Evolutionary conservation across 768 basidiomycete genomes (phyloP), one percentile per base, ranked within the genome.

Genomic region (Mycena vitilis): DNA sequence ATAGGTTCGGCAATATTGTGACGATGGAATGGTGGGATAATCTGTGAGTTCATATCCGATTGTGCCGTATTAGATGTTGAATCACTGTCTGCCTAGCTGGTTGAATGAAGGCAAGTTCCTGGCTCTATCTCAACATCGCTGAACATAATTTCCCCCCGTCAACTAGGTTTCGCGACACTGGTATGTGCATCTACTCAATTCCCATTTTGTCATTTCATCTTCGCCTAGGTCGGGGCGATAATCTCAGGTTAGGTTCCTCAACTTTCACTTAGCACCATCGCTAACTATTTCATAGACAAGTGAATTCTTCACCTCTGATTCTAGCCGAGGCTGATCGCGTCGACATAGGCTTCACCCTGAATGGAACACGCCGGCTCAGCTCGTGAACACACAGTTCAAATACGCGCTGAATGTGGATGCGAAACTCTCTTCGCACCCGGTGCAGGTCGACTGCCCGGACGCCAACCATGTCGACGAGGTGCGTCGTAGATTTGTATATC

Each of bases 11-110:
- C 16, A 84, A 91, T 74, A 86, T 92, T 67, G 84, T 88, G 10
- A 91, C 90, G 0, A 90, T 91, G 89, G 82, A 81, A 59, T 89
- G 88, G 88, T 90, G 88, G 87, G 83, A 87, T 63, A 83, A 86
- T 69, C 75, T 89, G 67, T 86, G 83, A 71, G 61, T 55, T 37
- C 15, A 40, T 11, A 40, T 12, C 18, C 34, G 2, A n/a, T 4
- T 38, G 6, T 42, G 18, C n/a, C n/a, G 12, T 34, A n/a, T 18
- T 4, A 16, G 15, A 18, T 18, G 10, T 22, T 48, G 6, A 36
- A 5, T 36, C 7, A 7, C 20, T 15, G 2, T n/a, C 20, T 1
- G 16, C 12, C 11, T 40, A 66, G 65, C n/a, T 66, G 65, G 65
- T 36, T 66, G 20, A 66, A 66, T n/a, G 65, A 66, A 66, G 65